phyloP scores from a whole-genome alignment of 2,329 filamentous ascomycete species.

The Cladosporium sp. region DNA sequence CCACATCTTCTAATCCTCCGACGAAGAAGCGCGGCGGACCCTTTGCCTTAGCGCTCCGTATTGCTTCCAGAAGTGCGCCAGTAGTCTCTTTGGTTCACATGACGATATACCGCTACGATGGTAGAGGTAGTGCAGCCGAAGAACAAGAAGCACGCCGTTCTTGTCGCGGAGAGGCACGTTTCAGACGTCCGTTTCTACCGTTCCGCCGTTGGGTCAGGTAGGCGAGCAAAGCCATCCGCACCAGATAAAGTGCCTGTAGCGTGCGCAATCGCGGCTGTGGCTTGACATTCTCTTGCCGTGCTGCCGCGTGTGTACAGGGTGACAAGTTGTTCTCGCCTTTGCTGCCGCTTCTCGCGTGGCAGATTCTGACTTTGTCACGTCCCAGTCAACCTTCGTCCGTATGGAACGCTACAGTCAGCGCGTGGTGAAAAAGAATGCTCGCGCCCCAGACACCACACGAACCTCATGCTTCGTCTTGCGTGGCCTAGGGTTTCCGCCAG shows the following conservation, averaged over 20 bases:
- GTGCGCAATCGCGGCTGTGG: background rate
- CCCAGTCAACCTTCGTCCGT: no score
- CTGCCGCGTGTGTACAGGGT: background rate
- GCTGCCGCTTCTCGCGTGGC: background rate
- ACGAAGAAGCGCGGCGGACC: background rate
- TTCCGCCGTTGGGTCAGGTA: background rate
- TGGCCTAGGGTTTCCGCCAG: background rate
- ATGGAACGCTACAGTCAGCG: no score
- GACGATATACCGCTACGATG: background rate
- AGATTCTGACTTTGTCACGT: background rate
- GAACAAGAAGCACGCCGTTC: background rate
- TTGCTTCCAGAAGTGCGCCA: background rate
- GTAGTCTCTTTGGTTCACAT: background rate
- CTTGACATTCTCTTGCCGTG: background rate
- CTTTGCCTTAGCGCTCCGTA: background rate
- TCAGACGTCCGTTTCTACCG: background rate
- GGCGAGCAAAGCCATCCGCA: slow-evolving; percentile 1
- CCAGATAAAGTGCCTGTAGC: slow-evolving; percentile 4
- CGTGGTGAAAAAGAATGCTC: no score
- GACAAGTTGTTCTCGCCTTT: slow-evolving; percentile 8
- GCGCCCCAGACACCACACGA: no score
- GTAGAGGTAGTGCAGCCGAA: no score
- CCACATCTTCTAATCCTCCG: no score
- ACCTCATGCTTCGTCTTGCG: background rate
- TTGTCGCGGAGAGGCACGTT: slow-evolving; percentile 6